Evolutionary conservation across 2,329 filamentous ascomycete species (phyloP), one percentile per base, ranked within the genome.

Genomic region (Lomentospora prolificans): DNA sequence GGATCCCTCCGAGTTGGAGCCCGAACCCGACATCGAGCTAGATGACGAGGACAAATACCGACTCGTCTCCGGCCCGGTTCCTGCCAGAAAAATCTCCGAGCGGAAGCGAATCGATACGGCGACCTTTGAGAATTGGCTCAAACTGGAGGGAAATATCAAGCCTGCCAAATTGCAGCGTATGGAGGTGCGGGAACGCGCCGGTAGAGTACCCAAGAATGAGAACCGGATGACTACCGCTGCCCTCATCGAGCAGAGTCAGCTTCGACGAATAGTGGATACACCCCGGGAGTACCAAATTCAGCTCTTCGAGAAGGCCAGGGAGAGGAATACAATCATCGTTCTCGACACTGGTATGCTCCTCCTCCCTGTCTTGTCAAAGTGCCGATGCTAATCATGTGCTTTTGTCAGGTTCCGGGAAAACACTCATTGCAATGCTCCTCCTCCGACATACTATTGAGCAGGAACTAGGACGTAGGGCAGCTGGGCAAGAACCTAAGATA

Each of bases 211-310:
- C 4, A 55, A 50, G n/a, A 48, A 22, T 30, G 25, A 27, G 44
- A 12, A 58, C 50, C 5, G 31, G 33, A 22, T 36, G 39, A 24
- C 57, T 2, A 46, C 58, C 3, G 53, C 50, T 8, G 50, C 55
- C 10, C 56, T 57, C 19, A 19, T 58, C 7, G 50, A 41, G 33
- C 27, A 44, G 17, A 68, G 66, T 51, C 70, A 72, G 36, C 70
- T 66, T 51, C 67, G 70, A 22, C 74, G 70, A 33, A 88, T 90
- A 55, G 90, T 94, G 58, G 79, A 83, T 9, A 86, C 84, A 55
- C 89, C 91, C 0, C 80, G 92, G 51, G 90, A 96, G 64, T 99
- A 97, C 64, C 94, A 99, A 67, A 74, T 89, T 10, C 92, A 97
- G 66, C 78, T 99, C 0, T 97, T 94, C 64, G 89, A 96, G 67